Base-by-base conservation (phyloP, 345 rosid genomes). In the Euphorbia pulcherrima region DNA sequence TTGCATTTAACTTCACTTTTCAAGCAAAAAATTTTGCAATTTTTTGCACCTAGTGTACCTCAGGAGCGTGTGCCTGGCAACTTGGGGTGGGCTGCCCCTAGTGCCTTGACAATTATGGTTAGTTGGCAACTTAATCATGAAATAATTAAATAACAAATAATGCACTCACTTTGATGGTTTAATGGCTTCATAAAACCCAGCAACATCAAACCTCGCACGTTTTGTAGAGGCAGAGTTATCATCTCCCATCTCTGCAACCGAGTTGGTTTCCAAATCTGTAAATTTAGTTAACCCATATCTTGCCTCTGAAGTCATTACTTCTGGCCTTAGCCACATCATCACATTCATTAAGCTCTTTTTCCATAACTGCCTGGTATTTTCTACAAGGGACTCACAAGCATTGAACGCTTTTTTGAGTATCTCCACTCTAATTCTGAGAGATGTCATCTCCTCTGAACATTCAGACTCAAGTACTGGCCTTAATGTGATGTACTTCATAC, bases 301-400 rank as follows among this genome's bases (percentile, higher is more conserved):
- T 71, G 83, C 87, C 74, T 90, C 96, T 13, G 94, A 89, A 33
- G 94, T 87, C 80, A 81, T 73, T 26, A 93, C 92, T 82, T 90
- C 98, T 27, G 98, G 97, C 62, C 90, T 84, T 70, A 93, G 69
- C 98, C 98, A 93, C 70, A 88, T 82, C 91, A 93, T 90, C 68
- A 85, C 84, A 84, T 89, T 89, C 75, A 86, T 70, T 92, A 93
- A 86, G 79, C 97, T 90, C 80, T 77, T 90, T 77, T 85, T 90
- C 98, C 98, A 93, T 46, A 81, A 51, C 52, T 87, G 92, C 76
- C 92, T 84, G 5, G 78, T 78, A 64, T 69, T 86, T 64, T 88
- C 97, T 33, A 85, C 74, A 70, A 90, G 84, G 16, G 94, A 90
- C 64, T 81, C 92, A 64, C 96, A 87, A 4, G 87, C 83, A 75